These are phyloP conservation scores for Trichoderma koningiopsis DNA, from an alignment of 2,329 filamentous ascomycete species.

Conservation along the genomic window DNA sequence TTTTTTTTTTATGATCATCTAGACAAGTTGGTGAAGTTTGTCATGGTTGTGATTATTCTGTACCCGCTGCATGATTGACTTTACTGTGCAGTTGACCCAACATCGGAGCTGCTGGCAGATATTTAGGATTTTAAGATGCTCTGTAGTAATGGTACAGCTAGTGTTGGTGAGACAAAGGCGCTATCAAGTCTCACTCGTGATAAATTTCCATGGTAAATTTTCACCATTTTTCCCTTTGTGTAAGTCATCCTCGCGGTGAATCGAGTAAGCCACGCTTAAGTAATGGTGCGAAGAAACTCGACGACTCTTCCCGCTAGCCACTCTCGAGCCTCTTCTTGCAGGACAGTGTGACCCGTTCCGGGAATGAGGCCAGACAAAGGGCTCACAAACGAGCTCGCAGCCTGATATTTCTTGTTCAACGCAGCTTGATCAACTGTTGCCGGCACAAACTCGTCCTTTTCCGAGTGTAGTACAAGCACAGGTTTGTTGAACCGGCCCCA, in stretches of 20 bases:
- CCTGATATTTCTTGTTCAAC: conserved; percentile 60
- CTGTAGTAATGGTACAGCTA: not conserved
- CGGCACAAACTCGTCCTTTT: conserved; percentile 67
- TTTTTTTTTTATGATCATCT: not conserved
- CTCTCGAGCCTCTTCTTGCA: conserved; percentile 46
- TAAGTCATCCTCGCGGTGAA: not conserved
- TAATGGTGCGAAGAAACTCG: conserved; percentile 45
- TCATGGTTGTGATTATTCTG: not conserved
- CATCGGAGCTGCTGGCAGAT: not conserved
- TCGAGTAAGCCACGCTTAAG: not conserved
- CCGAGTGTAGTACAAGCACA: conserved; percentile 66
- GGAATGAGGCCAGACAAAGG: conserved; percentile 56
- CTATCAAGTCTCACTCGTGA: not conserved
- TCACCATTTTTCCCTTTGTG: not conserved
- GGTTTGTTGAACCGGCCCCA: conserved; percentile 66
- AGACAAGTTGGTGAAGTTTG: not conserved
- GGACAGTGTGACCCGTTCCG: conserved; percentile 54
- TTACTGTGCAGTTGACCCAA: not conserved
- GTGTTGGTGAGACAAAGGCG: not conserved
- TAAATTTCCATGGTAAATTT: not conserved
- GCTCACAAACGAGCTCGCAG: conserved; percentile 50
- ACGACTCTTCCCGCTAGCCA: conserved; percentile 54
- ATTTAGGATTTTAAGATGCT: not conserved
- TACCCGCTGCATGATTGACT: not conserved
- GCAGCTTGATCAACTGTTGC: conserved; percentile 56